Evolutionary conservation across 1,139 yeast species (phyloP).

Genomic region (Taphrina wiesneri): DNA sequence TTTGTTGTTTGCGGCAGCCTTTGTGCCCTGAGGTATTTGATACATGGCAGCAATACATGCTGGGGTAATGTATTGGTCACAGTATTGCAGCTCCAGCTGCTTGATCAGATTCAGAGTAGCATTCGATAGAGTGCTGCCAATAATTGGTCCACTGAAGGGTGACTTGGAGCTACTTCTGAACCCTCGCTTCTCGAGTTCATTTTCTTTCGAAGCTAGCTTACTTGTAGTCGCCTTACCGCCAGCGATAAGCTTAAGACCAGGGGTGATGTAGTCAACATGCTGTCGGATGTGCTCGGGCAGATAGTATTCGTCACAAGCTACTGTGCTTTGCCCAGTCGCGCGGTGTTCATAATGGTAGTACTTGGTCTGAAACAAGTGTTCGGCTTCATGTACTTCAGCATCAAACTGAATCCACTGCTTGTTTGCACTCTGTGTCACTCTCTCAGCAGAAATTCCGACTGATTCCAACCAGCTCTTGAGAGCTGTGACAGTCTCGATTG

Average conservation of each 20-base stretch:
- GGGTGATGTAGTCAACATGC: slow-evolving; percentile 19
- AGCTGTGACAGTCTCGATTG: neutral
- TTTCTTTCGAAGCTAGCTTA: neutral
- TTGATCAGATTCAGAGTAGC: neutral
- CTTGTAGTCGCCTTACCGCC: neutral
- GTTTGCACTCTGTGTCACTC: neutral
- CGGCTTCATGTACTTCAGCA: slow-evolving; percentile 2
- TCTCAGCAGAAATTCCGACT: neutral
- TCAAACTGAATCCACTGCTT: neutral
- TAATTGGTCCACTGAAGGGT: slow-evolving; percentile 1
- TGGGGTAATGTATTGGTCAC: slow-evolving; percentile 15
- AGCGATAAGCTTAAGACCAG: neutral
- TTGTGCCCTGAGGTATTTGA: neutral
- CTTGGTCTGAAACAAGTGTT: neutral
- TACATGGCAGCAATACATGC: slow-evolving; percentile 16
- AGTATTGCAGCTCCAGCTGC: neutral
- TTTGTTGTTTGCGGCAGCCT: slow-evolving; percentile 1
- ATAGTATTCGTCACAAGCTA: slow-evolving; percentile 6
- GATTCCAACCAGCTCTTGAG: slow-evolving; percentile 5
- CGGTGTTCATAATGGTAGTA: slow-evolving; percentile 1
- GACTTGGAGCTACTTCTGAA: neutral
- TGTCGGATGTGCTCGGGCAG: slow-evolving; percentile 4
- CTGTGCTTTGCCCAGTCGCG: neutral
- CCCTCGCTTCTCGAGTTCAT: neutral
- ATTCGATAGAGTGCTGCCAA: neutral